Base-by-base conservation (phyloP, 495 filamentous ascomycete genomes). In the Saxophila tyrrhenica region DNA sequence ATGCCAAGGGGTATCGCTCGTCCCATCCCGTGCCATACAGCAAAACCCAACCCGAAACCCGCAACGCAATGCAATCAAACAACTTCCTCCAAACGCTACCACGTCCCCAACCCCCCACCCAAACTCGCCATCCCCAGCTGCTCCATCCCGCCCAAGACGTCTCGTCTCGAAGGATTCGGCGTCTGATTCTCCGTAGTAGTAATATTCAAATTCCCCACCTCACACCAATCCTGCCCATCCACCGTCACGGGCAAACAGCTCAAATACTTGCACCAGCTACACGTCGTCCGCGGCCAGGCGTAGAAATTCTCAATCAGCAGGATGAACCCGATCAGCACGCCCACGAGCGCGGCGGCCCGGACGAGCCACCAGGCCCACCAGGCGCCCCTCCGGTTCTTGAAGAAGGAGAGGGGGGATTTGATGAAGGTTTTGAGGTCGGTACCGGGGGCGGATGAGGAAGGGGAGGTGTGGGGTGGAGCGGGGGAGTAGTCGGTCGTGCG, bases 351-450 rank as follows among this genome's bases (percentile, higher is more conserved):
- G 7, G 76, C 88, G 9, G 79, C 85, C 10, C 92, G 76, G 15
- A 95, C 77, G 21, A 96, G 68, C 92, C 92, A 98, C 90, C 94
- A 98, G 10, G 72, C 84, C 92, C 92, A 98, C 92, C 92, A 98
- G 0, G 94, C 70, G 22, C 87, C 84, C 67, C 91, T 94, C 3
- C 92, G 76, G 20, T 87, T 88, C 66, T 86, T 88, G 74, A 98
- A 96, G 69, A 96, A 96, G 1, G 77, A 78, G 0, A 89, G 61
- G 0, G 87, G 87, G 52, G 79, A 75, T 60, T 80, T 83, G 44
- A 80, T 64, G 62, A 90, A 89, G 1, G 72, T 70, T 29, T 70
- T 72, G 19, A 80, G 64, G 1, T 73, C 53, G 3, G 49, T 35
- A 2, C 46, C 56, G 56, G 41, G n/a, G 35, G 51, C 2, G 19